Evolutionary conservation across 176 grass and related monocot species (phyloP).

Genomic region (Triticum dicoccoides): DNA sequence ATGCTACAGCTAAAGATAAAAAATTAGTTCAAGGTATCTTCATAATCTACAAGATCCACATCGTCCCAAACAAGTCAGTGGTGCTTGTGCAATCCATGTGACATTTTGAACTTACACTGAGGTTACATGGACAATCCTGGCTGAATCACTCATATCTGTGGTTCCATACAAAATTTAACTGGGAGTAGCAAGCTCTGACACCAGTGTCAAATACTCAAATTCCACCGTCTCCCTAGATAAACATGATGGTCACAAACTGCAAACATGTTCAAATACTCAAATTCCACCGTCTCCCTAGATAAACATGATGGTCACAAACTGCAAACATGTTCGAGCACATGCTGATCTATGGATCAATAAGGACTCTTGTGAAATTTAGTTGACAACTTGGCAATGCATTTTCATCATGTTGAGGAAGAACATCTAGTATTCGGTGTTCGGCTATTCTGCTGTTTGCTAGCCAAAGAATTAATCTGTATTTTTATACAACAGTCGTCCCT

Average conservation of each 20-base stretch:
- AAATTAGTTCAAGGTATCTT: not conserved
- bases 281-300: not conserved
- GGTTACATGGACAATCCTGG: not conserved
- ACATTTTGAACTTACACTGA: not conserved
- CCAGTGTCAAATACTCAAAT: not conserved
- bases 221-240: not conserved
- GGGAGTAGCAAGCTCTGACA: not conserved
- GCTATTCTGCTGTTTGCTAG: not conserved
- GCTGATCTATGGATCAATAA: not conserved
- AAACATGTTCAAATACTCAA: not conserved
- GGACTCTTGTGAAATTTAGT: not conserved
- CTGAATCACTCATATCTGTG: not conserved
- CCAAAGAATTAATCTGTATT: not conserved
- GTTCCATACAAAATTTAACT: not conserved
- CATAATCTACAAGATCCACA: not conserved
- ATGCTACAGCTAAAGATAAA: not conserved
- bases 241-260: too few species aligned
- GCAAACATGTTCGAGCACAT: not conserved
- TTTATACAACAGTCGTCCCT: not conserved
- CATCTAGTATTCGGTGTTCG: not conserved
- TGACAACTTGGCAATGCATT: not conserved
- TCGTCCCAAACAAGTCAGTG: not conserved
- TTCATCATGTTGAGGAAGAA: not conserved
- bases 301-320: not conserved
- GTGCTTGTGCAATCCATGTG: not conserved